Evolutionary conservation across 225 moss, liverwort and hornwort species (phyloP), one percentile per base, ranked within the genome.

Genomic region (Neckera pumila): DNA sequence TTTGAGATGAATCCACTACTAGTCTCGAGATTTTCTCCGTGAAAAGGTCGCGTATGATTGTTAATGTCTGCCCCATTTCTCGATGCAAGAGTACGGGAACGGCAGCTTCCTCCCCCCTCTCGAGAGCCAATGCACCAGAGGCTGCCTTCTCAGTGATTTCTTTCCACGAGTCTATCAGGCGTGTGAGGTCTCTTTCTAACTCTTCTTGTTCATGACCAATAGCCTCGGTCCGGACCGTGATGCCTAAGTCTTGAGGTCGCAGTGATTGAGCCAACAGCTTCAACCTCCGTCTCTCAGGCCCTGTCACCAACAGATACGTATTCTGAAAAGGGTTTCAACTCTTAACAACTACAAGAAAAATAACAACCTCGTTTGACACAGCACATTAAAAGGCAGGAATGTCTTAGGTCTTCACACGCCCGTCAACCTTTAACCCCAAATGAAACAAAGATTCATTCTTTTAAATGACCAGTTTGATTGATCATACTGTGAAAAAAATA

Each of bases 41-140:
- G 77, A 99, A 99, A 76, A 99, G 96, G 82, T 99, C 98, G 34
- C 98, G 93, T 59, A 99, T 97, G 22, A 96, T 92, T 17, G 97
- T 92, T 79, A 99, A 89, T 22, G 97, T 97, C 88, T 99, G 98
- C 82, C 98, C 98, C 98, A 99, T 99, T 67, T 96, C 98, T 90
- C 98, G 92, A 90, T 99, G 96, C 85, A 99, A 73, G 60, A 96
- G 96, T 45, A 99, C 95, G 17, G 98, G 98, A 42, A 95, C 93
- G 56, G 95, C 95, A 54, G 95, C 98, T 85, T 97, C 98, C 87
- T 95, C 91, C 61, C 94, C 97, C 64, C 90, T 91, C 80, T 94
- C 94, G 33, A 95, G 90, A 71, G 96, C 94, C 66, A 92, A 76
- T 78, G 97, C 96, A 76, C 94, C 95, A 51, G 96, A 91, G 38